Percentiles rank a stretch among this genome's conserved stretches.
phyloP scores from a whole-genome alignment of 2,329 filamentous ascomycete genomes.

The Pseudogymnoascus sp. region DNA sequence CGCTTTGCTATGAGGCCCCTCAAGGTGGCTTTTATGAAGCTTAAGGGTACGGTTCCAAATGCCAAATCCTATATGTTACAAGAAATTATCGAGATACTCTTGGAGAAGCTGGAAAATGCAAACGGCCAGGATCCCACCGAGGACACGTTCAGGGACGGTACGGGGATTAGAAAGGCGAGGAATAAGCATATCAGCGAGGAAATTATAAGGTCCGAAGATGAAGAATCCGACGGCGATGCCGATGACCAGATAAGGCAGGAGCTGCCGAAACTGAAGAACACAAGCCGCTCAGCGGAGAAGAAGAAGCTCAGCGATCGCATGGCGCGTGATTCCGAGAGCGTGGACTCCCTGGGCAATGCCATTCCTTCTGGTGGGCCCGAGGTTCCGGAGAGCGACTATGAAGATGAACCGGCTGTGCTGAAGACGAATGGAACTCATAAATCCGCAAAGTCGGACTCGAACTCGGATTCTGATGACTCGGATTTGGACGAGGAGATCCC shows the following conservation, averaged over 20 bases:
- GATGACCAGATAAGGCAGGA: not conserved
- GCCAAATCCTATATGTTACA: constrained; percentile 25
- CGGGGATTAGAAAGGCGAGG: not conserved
- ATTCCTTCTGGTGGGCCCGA: not conserved
- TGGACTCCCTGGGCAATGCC: not conserved
- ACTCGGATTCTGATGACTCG: not conserved
- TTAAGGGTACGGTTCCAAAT: constrained; percentile 22
- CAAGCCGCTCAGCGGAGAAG: not conserved
- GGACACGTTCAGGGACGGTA: not conserved
- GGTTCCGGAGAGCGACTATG: not conserved
- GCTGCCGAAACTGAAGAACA: constrained; percentile 8
- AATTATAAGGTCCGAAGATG: not conserved
- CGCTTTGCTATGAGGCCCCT: constrained; percentile 29
- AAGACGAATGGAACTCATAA: not conserved
- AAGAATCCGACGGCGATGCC: not conserved
- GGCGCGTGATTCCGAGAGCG: constrained; percentile 13
- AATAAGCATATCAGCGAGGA: not conserved
- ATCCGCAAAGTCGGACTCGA: not conserved
- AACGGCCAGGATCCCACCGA: constrained; percentile 8
- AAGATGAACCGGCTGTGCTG: not conserved
- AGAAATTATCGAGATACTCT: constrained; percentile 21
- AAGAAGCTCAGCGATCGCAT: constrained; percentile 16
- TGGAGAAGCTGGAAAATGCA: constrained; percentile 16
- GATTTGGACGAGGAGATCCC: not conserved
- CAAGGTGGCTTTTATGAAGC: constrained; percentile 23